Conservation (phyloP, 805 yeast species). For the Monosporozyma solicola region DNA sequence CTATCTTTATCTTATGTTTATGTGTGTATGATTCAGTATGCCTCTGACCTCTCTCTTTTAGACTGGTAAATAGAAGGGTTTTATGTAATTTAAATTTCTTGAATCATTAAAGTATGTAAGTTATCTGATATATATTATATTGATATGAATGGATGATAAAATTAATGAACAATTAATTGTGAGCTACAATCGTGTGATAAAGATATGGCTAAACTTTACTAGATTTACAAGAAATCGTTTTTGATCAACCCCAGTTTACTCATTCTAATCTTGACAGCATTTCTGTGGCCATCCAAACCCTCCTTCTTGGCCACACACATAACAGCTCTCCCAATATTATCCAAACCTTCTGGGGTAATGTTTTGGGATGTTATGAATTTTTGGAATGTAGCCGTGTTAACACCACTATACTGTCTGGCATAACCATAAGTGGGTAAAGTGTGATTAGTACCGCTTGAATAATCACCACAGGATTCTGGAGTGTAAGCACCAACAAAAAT, state of each 20-base stretch:
- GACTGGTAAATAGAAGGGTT: not conserved
- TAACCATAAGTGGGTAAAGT: conserved; percentile 98
- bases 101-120: not conserved
- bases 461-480: conserved; percentile 98
- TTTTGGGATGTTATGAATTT: conserved; percentile 92
- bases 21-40: not conserved
- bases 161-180: not conserved
- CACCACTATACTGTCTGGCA: conserved; percentile 96
- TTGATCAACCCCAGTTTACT: conserved; percentile 58
- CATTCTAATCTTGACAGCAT: conserved; percentile 93
- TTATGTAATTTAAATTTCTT: not conserved
- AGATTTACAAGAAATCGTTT: conserved; percentile 20
- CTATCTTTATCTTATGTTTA: not conserved
- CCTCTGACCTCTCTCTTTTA: not conserved
- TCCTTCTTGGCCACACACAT: conserved; percentile 94
- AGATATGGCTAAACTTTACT: not conserved
- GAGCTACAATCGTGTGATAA: not conserved
- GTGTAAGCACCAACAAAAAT: conserved; percentile 94
- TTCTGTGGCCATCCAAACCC: conserved; percentile 95
- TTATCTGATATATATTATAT: not conserved
- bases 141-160: not conserved
- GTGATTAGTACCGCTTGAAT: conserved; percentile 96
- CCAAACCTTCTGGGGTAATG: conserved; percentile 75
- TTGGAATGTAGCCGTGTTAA: conserved; percentile 90
- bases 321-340: conserved; percentile 89